Base-by-base conservation (phyloP, 108 stramenopile genomes). In the Cyclotella choctawhatcheeana region DNA sequence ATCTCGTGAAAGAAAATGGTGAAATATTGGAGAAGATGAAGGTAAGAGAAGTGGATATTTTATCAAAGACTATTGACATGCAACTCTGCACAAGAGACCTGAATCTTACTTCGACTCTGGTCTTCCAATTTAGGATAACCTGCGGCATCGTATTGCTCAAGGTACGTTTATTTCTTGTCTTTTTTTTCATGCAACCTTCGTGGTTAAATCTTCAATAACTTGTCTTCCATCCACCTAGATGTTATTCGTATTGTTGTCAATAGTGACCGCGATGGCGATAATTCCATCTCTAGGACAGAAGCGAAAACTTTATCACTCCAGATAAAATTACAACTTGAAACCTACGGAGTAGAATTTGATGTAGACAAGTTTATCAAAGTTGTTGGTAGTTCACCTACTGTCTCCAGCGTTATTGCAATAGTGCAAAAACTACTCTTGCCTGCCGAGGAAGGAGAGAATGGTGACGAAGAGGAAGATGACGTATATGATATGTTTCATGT, bases 1-100 rank as follows among this genome's bases (percentile, higher is more conserved):
- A 67, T 3, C 67, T 81, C 29, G 80, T 81, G 35, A 74, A 81
- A 44, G 73, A 81, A 50, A 81, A 81, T 59, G 80, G 69, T 44
- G 13, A 64, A 17, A 70, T 81, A 17, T 31, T 81, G 13, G 51
- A 44, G 0, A 29, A 74, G 62, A 81, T 81, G 80, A 74, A 60
- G 68, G 80, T 81, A 59, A 74, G 44, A 30, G 6, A 6, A 10
- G 37, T 40, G 37, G 12, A 17, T 48, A n/a, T n/a, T 48, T 48
- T 48, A 4, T 48, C 16, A n/a, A n/a, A n/a, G n/a, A n/a, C 47
- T n/a, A 10, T 17, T n/a, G 17, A n/a, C 47, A 8, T 8, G 17
- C 47, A 4, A n/a, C 8, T 35, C 14, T 18, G 17, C 4, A 22
- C 68, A n/a, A n/a, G n/a, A n/a, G n/a, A 24, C 32, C 34, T 37